Evolutionary conservation across 805 yeast species (phyloP), one percentile per base, ranked within the genome.

Genomic region (Ogataea salicorniae): DNA sequence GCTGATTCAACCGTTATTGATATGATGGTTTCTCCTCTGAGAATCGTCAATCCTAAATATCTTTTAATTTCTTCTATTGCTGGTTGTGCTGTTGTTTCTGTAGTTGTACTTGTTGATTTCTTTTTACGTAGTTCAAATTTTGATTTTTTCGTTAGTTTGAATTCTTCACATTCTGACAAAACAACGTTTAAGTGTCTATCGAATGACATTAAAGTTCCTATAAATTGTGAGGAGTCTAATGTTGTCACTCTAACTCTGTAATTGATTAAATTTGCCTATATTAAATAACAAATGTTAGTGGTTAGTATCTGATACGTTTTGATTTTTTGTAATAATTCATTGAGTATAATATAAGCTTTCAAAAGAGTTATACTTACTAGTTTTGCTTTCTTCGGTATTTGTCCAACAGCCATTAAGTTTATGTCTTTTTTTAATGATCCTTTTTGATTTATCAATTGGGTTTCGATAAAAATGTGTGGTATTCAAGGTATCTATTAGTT

Each of bases 171-270:
- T 53, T 91, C 94, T 13, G 86, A 76, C 33, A 92, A 69, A 14
- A 94, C 96, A 16, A 92, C 62, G 64, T 92, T 92, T 84, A 91
- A 83, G 62, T 84, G 86, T 61, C 84, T 84, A 65, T 94, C 99
- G 64, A 88, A 92, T 7, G 98, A 90, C 52, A 91, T 67, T 45
- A 92, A 74, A 52, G 81, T 83, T 2, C 99, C 99, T 6, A 82
- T 73, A 54, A 87, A 79, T 39, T 80, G 83, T 39, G 95, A 75
- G 5, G 85, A 83, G 67, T 92, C 97, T n/a, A 79, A 64, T 1
- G 92, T 79, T 29, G 83, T 74, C 22, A 89, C 86, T 46, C 84
- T 77, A 46, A 94, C 79, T 48, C 87, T 76, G 68, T 80, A 85
- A 58, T 87, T 76, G 45, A 92, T 69, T 53, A 92, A 74, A 59